Evolutionary conservation across 2,329 filamentous ascomycete species (phyloP).

Genomic region (Penicillium sp.): DNA sequence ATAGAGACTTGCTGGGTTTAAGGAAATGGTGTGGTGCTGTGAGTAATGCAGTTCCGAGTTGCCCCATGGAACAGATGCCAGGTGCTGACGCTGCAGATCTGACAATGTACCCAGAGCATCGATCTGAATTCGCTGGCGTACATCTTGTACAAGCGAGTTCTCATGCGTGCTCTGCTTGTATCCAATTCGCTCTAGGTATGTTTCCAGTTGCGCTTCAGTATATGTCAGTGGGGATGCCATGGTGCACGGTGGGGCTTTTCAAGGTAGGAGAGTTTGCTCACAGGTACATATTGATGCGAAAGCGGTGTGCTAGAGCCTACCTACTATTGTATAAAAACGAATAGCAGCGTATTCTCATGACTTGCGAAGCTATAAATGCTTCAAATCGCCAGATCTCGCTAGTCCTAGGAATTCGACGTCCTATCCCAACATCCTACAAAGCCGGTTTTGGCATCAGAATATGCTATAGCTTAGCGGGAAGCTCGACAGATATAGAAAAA

Average conservation of each 20-base stretch:
- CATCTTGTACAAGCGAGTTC: conserved; percentile 20
- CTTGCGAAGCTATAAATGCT: no score
- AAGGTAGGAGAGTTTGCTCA: background rate
- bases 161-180: conserved; percentile 18
- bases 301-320: no score
- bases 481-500: no score
- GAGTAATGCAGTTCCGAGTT: conserved; percentile 55
- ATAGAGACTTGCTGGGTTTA: conserved; percentile 49
- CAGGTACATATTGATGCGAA: no score
- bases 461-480: no score
- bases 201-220: conserved; percentile 33
- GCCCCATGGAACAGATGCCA: conserved; percentile 52
- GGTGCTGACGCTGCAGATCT: conserved; percentile 41
- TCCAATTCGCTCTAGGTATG: conserved; percentile 33
- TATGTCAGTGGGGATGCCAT: conserved; percentile 27
- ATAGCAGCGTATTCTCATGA: no score
- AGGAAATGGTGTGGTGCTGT: conserved; percentile 44
- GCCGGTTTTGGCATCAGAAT: no score
- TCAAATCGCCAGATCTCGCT: no score
- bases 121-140: conserved; percentile 25
- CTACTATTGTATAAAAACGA: no score
- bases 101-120: conserved; percentile 32
- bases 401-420: no score
- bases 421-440: no score
- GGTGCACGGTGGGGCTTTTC: background rate